These are phyloP conservation scores for Acacia melanoxylon DNA, from an alignment of 306 rosid genomes.

Conservation along the genomic window DNA sequence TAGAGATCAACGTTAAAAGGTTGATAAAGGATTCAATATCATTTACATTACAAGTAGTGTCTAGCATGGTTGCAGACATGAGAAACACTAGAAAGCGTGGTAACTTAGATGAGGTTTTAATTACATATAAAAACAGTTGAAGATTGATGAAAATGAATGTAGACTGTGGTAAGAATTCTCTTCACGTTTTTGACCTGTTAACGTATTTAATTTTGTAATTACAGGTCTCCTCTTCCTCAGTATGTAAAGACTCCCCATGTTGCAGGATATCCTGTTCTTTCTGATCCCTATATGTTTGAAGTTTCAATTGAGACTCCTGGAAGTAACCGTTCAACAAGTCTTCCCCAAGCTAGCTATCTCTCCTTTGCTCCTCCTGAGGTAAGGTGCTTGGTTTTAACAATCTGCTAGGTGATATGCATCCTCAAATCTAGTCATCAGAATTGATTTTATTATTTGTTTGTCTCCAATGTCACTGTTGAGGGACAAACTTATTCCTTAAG, in stretches of 20 bases:
- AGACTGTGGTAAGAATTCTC: constrained; percentile 12
- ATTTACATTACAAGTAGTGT: neutral
- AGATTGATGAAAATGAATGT: constrained; percentile 21
- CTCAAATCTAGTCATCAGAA: constrained; percentile 23
- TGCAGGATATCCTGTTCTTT: constrained; percentile 69
- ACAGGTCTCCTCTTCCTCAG: constrained; percentile 81
- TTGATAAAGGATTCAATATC: constrained; percentile 7
- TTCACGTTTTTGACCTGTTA: constrained; percentile 18
- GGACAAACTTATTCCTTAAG: neutral
- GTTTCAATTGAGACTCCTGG: constrained; percentile 68
- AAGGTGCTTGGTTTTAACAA: constrained; percentile 27
- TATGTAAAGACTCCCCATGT: constrained; percentile 56
- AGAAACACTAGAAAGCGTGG: neutral
- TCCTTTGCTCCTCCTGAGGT: constrained; percentile 99
- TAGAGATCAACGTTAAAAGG: neutral
- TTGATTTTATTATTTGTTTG: neutral
- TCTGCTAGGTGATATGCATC: constrained; percentile 25
- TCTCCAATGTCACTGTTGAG: neutral
- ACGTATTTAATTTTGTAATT: constrained; percentile 17
- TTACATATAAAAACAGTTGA: neutral
- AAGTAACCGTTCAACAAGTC: constrained; percentile 45
- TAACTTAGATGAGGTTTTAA: neutral
- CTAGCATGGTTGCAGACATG: constrained; percentile 1
- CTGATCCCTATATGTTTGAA: constrained; percentile 57
- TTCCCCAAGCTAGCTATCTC: constrained; percentile 62